A percentile compares a stretch with the other conserved stretches of the same genome.
Conservation (phyloP, 2,329 filamentous ascomycete species). For the Graphilbum ipis-grandicollis region DNA sequence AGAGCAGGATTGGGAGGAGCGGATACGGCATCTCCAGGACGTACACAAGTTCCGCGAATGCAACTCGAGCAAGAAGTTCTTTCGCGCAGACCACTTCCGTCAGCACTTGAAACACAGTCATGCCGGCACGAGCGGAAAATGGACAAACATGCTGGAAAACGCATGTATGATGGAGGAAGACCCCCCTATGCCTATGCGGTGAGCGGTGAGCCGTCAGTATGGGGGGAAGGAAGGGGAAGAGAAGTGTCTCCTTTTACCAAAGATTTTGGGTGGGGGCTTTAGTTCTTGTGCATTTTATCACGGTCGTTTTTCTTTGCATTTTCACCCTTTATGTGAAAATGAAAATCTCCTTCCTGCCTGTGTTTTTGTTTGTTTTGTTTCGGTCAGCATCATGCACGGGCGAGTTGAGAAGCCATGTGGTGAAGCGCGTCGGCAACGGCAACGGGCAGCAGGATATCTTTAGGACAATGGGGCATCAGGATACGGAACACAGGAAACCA, state of each 20-base stretch:
- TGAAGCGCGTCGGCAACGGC: too few relatives aligned
- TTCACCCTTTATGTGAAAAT: too few relatives aligned
- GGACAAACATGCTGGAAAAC: slow-evolving; percentile 96
- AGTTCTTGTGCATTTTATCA: neutral
- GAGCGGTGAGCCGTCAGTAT: slow-evolving; percentile 6
- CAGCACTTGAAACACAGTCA: slow-evolving; percentile 98
- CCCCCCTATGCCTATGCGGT: slow-evolving; percentile 30
- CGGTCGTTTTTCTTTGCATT: neutral
- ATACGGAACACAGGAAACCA: neutral
- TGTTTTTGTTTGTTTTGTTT: neutral
- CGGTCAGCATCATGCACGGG: too few relatives aligned
- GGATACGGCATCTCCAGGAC: slow-evolving; percentile 73
- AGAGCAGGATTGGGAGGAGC: slow-evolving; percentile 73
- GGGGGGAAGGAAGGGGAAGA: too few relatives aligned
- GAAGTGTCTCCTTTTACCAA: too few relatives aligned
- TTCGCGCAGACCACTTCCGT: slow-evolving; percentile 89
- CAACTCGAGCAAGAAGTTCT: slow-evolving; percentile 98
- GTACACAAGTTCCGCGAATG: slow-evolving; percentile 96
- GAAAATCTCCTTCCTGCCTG: too few relatives aligned
- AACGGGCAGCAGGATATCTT: neutral
- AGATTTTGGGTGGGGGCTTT: too few relatives aligned
- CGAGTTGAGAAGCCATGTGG: too few relatives aligned
- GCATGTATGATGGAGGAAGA: slow-evolving; percentile 91
- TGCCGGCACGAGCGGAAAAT: slow-evolving; percentile 88
- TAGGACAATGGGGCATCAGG: neutral